Base-by-base conservation (phyloP, 805 yeast genomes). In the Candida gorgasii region DNA sequence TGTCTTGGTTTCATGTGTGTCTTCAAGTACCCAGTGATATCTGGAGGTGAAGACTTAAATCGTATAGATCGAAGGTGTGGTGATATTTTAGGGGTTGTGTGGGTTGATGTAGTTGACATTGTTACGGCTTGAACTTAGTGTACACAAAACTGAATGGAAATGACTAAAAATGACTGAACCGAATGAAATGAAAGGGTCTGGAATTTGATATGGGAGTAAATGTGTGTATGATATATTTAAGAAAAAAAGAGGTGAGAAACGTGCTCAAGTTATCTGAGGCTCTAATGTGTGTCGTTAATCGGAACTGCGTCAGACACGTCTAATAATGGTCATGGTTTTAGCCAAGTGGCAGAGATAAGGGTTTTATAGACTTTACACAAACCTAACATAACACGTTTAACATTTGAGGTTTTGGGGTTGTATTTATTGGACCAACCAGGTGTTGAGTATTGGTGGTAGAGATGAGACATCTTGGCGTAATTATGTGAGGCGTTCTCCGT, bases 101-200 rank as follows among this genome's bases (percentile, higher is more conserved):
- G 46, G 19, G 45, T 43, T 15, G 47, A 40, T 7, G 50, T 47
- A 11, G 46, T 44, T 20, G 50, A 44, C 36, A 45, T 47, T 22
- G 12, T 23, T 7, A 12, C 28, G 8, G 12, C 8, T 7, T 11
- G 28, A 24, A 7, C 4, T 24, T n/a, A n/a, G n/a, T n/a, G n/a
- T n/a, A n/a, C n/a, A n/a, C n/a, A n/a, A n/a, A n/a, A n/a, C n/a
- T n/a, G n/a, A n/a, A n/a, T n/a, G n/a, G n/a, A n/a, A n/a, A n/a
- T n/a, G n/a, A n/a, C n/a, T n/a, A n/a, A n/a, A n/a, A n/a, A n/a
- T n/a, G n/a, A n/a, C n/a, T n/a, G 12, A 24, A 24, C 8, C 28
- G 12, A 24, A 4, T 9, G 6, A 24, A 24, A 5, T 11, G n/a
- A 12, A 7, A 24, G 28, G 36, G 36, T n/a, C 15, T 13, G 6